These are phyloP conservation scores for Ophiocytium majus DNA, from an alignment of 352 stramenopile genomes.

Conservation along the genomic window DNA sequence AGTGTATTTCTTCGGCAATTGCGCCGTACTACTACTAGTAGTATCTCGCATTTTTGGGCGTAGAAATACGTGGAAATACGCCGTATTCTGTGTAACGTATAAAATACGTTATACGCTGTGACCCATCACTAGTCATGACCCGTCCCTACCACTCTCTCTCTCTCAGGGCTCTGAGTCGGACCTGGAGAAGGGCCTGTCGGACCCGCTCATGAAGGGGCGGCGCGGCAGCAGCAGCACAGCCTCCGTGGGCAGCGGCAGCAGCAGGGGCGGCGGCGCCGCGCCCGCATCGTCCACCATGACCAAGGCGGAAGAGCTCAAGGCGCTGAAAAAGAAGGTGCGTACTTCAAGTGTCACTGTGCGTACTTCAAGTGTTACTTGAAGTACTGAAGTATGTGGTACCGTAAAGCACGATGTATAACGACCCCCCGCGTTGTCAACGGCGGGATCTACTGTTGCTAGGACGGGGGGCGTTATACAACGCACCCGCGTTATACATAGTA, in stretches of 20 bases:
- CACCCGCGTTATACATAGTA: too few species aligned
- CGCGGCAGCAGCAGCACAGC: neutral
- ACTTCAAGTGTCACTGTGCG: too few species aligned
- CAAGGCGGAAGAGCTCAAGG: neutral
- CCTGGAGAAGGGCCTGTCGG: neutral
- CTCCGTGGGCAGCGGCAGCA: neutral
- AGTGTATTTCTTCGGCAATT: neutral
- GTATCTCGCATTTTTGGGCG: too few species aligned
- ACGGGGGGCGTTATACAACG: too few species aligned
- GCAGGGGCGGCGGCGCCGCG: too few species aligned
- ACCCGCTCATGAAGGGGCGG: neutral
- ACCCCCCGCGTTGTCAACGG: too few species aligned
- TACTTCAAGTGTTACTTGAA: too few species aligned
- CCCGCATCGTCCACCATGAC: neutral
- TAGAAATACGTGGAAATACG: neutral
- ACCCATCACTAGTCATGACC: neutral
- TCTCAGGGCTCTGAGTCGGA: neutral
- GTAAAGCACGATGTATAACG: too few species aligned
- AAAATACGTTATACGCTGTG: neutral
- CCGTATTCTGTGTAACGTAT: neutral
- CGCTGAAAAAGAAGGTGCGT: neutral
- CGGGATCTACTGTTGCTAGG: too few species aligned
- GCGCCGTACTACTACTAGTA: too few species aligned
- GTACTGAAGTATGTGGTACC: too few species aligned
- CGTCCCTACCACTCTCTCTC: neutral